Base-by-base conservation (phyloP, 2,329 filamentous ascomycete species). In the Incumbomyces delicatus region DNA sequence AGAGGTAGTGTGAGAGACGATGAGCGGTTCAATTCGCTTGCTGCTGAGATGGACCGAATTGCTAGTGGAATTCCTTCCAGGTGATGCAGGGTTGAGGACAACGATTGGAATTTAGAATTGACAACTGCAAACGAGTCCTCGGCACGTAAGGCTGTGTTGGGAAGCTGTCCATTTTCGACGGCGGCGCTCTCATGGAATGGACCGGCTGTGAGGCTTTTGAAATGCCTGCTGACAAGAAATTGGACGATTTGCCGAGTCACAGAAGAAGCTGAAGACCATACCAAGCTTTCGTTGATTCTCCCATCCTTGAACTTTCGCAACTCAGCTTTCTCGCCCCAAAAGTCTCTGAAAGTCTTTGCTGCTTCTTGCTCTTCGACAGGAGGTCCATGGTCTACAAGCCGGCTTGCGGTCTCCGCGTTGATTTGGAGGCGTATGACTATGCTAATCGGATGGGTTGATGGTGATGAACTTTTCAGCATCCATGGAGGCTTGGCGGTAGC, bases 281-380 rank as follows among this genome's bases (percentile, higher is more conserved):
- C 82, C 27, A 96, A 71, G 59, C 86, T 95, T 64, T 98, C 94
- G 7, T 88, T 74, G 54, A 98, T 95, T 57, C 83, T 90, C 17
- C 92, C 92, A 59, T 96, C 88, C 58, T 89, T 94, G 72, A 98
- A 98, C 16, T 92, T 85, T 53, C 92, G 80, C 38, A 98, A 73
- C 63, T 98, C 92, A 1, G 92, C 79, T 62, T 92, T 94, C 8
- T 90, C 83, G 6, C 90, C 92, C 92, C 94, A 98, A 62, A 98
- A 96, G 30, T 82, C 78, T 31, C 87, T 85, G 63, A 95, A 98
- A 29, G 75, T 75, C 8, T 81, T 80, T 18, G 88, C 84, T 53
- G 87, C 86, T 53, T 84, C 81, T 64, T 90, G 88, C 50, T 92
- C 78, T 60, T 96, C 89, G 1, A 87, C 86, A 1, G 83, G 70